Evolutionary conservation across 2,329 filamentous ascomycete genomes (phyloP).

Genomic region (Penicillium sp.): DNA sequence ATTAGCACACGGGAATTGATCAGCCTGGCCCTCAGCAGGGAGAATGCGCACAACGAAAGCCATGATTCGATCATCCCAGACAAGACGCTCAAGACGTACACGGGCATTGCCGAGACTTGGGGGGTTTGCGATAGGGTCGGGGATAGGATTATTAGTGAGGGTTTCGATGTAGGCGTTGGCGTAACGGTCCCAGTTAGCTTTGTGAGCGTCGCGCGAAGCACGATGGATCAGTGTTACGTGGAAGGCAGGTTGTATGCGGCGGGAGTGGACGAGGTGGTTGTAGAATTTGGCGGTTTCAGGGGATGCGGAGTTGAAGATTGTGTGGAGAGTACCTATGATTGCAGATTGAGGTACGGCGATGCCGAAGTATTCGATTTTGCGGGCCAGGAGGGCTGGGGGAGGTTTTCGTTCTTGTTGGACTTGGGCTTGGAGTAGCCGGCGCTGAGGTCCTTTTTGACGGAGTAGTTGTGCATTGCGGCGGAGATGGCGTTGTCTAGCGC

Average conservation of each 20-base stretch:
- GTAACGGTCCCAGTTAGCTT: conserved; percentile 73
- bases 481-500: conserved; percentile 77
- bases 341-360: conserved; percentile 51
- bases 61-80: conserved; percentile 87
- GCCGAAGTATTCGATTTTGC: conserved; percentile 62
- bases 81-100: conserved; percentile 59
- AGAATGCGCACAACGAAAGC: conserved; percentile 73
- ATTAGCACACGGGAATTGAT: conserved; percentile 66
- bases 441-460: conserved; percentile 70
- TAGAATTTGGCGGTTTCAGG: conserved; percentile 63
- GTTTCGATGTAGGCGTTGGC: conserved; percentile 50
- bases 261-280: conserved; percentile 64
- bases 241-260: conserved; percentile 77
- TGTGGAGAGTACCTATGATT: conserved; percentile 59
- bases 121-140: conserved; percentile 21
- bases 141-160: conserved; percentile 26
- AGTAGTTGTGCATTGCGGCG: conserved; percentile 69
- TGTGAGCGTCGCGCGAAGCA: conserved; percentile 54
- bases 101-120: conserved; percentile 34
- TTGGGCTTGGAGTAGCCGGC: conserved; percentile 38
- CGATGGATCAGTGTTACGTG: conserved; percentile 93
- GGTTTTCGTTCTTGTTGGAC: conserved; percentile 16
- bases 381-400: conserved; percentile 39
- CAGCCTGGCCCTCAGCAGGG: conserved; percentile 35
- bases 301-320: conserved; percentile 58